Evolutionary conservation across 768 basidiomycete genomes (phyloP), one percentile per base, ranked within the genome.

Genomic region (Lactarius akahatsu): DNA sequence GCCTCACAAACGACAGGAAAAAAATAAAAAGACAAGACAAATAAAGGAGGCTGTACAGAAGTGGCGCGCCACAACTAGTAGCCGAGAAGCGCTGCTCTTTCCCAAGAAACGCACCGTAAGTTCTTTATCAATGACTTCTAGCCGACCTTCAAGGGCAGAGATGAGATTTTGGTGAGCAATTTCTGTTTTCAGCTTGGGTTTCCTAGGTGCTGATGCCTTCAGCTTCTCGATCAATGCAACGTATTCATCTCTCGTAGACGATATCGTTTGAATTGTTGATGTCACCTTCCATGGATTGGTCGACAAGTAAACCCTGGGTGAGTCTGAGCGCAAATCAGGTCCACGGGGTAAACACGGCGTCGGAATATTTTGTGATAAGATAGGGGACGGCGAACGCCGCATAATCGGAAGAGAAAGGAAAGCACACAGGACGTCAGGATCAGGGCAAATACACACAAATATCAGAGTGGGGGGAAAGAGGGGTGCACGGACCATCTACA

Each of bases 231-330:
- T 80, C 54, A 85, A 74, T 6, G 78, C 79, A n/a, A 86, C 63
- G 72, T 93, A 94, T 73, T 94, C 91, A 59, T 87, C 87, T 55
- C 83, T 82, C 16, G 90, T 88, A 4, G 89, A 88, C 16, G 90
- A 84, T 61, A 89, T 77, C 13, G 87, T 81, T 71, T 87, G 82
- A 72, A 94, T 90, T 18, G 88, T 88, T 38, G 91, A 87, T 10
- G 87, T 85, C 52, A 88, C 87, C 79, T 94, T 95, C 92, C 91
- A 95, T 26, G 93, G 93, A 76, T 95, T 95, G 16, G 90, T 91
- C 40, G 92, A 94, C 45, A 84, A 78, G 73, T 92, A 95, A 61
- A 94, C 77, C 66, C 93, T 86, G 30, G 92, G 91, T 57, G 93
- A 94, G 79, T 92, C 92, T 94, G 70, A 59, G 64, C 38, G 57